Conservation (phyloP, 805 yeast species). For the Ogataea saltuana region DNA sequence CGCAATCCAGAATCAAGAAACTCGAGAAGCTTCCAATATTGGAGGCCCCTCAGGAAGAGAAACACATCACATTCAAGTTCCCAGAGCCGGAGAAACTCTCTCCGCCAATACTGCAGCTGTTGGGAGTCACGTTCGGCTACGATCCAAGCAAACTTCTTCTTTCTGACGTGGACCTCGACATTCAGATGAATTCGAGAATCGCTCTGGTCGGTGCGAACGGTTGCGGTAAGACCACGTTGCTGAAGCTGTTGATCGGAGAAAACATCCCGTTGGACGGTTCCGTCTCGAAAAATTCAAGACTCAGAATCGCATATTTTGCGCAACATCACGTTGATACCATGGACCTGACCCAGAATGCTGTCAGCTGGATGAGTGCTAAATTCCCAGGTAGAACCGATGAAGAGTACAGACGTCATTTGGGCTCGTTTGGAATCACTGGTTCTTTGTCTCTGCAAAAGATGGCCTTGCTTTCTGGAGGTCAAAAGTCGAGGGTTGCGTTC, state of each 20-base stretch:
- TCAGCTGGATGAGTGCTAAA: conserved; percentile 86
- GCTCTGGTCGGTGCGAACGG: conserved; percentile 99
- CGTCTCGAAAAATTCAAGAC: conserved; percentile 76
- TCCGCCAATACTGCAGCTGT: conserved; percentile 90
- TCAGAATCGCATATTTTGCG: conserved; percentile 95
- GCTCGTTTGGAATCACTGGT: conserved; percentile 97
- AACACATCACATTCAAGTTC: conserved; percentile 78
- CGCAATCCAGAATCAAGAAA: conserved; percentile 96
- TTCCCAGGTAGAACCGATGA: conserved; percentile 95
- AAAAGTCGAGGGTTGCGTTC: conserved; percentile 96
- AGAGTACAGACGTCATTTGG: conserved; percentile 94
- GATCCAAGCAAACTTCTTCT: conserved; percentile 62
- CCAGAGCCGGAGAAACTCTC: conserved; percentile 93
- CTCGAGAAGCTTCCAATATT: conserved; percentile 90
- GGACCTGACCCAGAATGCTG: conserved; percentile 85
- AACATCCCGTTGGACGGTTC: conserved; percentile 75
- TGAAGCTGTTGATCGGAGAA: conserved; percentile 81
- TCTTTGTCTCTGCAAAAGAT: conserved; percentile 89
- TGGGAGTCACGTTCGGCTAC: conserved; percentile 86
- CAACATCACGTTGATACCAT: conserved; percentile 98
- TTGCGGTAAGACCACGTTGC: conserved; percentile 95
- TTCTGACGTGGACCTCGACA: conserved; percentile 79
- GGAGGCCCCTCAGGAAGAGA: conserved; percentile 94
- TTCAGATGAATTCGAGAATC: conserved; percentile 91
- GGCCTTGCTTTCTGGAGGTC: conserved; percentile 93